phyloP scores from a whole-genome alignment of 2,329 filamentous ascomycete genomes.

The Hymenoscyphus fraxineus region DNA sequence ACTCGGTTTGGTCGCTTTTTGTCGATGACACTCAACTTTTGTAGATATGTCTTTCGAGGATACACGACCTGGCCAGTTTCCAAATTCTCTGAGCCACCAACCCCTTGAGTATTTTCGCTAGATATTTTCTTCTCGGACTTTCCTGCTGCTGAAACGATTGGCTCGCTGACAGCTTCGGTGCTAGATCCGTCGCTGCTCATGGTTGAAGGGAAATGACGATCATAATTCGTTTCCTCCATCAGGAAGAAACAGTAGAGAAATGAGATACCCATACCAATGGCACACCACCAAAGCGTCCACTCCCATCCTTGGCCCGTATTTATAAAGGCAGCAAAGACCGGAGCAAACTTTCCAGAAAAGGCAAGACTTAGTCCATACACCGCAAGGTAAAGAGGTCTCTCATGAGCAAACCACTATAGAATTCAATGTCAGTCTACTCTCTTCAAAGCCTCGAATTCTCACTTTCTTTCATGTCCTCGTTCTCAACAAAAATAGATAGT shows the following conservation, averaged over 20 bases:
- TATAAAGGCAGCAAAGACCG: conserved; percentile 47
- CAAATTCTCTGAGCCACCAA: conserved; percentile 7
- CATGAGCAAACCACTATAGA: conserved; percentile 39
- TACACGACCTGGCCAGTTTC: conserved; percentile 34
- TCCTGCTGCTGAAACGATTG: background rate
- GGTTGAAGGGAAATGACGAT: conserved; percentile 15
- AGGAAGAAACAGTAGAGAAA: conserved; percentile 51
- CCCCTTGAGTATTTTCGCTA: background rate
- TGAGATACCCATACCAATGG: conserved; percentile 47
- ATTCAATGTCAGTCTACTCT: background rate
- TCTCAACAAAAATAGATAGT: background rate
- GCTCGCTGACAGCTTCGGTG: conserved; percentile 10
- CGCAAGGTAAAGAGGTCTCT: conserved; percentile 40
- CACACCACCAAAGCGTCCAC: conserved; percentile 44
- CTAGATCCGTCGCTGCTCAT: conserved; percentile 12
- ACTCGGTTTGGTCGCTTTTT: conserved; percentile 42
- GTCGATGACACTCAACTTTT: conserved; percentile 42
- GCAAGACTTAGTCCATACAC: conserved; percentile 43
- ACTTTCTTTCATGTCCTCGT: too few relatives aligned
- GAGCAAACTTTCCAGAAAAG: conserved; percentile 40
- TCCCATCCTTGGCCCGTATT: conserved; percentile 45
- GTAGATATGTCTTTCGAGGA: conserved; percentile 40
- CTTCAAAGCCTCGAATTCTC: too few relatives aligned
- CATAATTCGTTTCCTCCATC: conserved; percentile 53
- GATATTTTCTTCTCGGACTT: background rate